phyloP scores from a whole-genome alignment of 208 protist species.

The Herpetomonas tarakana region DNA sequence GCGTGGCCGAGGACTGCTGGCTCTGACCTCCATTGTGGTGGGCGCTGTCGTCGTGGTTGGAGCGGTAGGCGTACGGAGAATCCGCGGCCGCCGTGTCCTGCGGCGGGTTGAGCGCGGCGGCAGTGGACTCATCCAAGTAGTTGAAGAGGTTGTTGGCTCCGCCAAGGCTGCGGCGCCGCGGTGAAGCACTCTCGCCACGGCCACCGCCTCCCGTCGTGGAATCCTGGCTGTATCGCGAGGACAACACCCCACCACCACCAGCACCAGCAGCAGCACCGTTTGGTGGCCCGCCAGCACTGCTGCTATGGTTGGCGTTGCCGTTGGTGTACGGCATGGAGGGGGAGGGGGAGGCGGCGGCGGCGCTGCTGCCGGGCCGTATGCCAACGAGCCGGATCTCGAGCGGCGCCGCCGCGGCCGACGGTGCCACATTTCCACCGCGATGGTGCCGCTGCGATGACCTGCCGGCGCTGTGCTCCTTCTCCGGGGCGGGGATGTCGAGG shows the following conservation, averaged over 20 bases:
- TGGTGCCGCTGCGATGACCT: not conserved
- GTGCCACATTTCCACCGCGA: not conserved
- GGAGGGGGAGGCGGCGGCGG: not conserved
- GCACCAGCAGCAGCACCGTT: not conserved
- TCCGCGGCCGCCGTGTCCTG: not conserved
- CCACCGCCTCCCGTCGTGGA: not conserved
- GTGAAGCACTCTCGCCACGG: not conserved
- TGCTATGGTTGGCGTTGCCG: not conserved
- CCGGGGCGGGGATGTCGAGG: slow-evolving; percentile 28
- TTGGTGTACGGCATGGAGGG: too few species aligned
- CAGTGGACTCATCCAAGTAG: slow-evolving; percentile 14
- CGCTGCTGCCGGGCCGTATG: not conserved
- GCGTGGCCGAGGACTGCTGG: slow-evolving; percentile 1
- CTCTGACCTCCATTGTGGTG: not conserved
- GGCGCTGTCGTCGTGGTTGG: not conserved
- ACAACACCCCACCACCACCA: not conserved
- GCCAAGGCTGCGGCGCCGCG: slow-evolving; percentile 12
- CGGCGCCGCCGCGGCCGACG: slow-evolving; percentile 3
- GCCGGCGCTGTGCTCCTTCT: slow-evolving; percentile 3
- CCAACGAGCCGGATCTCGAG: slow-evolving; percentile 37
- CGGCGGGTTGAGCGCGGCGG: not conserved
- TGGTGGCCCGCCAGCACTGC: not conserved
- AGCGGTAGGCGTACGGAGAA: not conserved
- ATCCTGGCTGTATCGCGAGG: not conserved
- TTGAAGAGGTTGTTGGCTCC: slow-evolving; percentile 34